Conservation (phyloP, 805 yeast genomes). For the Starmera dryadoides region DNA sequence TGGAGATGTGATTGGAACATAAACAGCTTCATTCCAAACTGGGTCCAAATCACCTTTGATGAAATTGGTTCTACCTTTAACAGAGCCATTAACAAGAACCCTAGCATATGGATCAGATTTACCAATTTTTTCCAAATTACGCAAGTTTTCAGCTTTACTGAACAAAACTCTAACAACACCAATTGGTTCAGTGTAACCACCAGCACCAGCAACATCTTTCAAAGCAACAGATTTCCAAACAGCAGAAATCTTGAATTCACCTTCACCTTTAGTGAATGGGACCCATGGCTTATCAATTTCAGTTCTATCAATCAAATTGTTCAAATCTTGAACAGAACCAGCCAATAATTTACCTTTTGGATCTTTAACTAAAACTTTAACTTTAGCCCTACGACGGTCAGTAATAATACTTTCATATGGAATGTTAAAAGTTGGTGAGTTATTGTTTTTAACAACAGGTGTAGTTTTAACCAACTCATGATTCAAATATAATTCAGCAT, state of each 20-base stretch:
- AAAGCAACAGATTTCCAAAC: slow-evolving; percentile 84
- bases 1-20: slow-evolving; percentile 75
- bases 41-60: slow-evolving; percentile 67
- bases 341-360: slow-evolving; percentile 51
- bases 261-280: slow-evolving; percentile 59
- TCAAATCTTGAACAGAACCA: slow-evolving; percentile 49
- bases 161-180: slow-evolving; percentile 80
- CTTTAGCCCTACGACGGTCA: slow-evolving; percentile 64
- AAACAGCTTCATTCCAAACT: slow-evolving; percentile 75
- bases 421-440: slow-evolving; percentile 60
- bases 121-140: slow-evolving; percentile 84
- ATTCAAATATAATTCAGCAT: slow-evolving; percentile 64
- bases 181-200: slow-evolving; percentile 89
- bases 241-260: slow-evolving; percentile 64
- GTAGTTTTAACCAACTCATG: slow-evolving; percentile 55
- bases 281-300: slow-evolving; percentile 77
- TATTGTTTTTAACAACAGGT: slow-evolving; percentile 47
- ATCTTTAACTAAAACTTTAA: slow-evolving; percentile 61
- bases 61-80: slow-evolving; percentile 70
- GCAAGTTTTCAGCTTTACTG: slow-evolving; percentile 63
- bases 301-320: slow-evolving; percentile 48
- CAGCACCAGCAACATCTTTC: slow-evolving; percentile 56
- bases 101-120: slow-evolving; percentile 89
- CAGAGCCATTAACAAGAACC: slow-evolving; percentile 67
- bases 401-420: slow-evolving; percentile 60